Evolutionary conservation across 2,329 filamentous ascomycete genomes (phyloP).

Genomic region (Cytospora piceae): DNA sequence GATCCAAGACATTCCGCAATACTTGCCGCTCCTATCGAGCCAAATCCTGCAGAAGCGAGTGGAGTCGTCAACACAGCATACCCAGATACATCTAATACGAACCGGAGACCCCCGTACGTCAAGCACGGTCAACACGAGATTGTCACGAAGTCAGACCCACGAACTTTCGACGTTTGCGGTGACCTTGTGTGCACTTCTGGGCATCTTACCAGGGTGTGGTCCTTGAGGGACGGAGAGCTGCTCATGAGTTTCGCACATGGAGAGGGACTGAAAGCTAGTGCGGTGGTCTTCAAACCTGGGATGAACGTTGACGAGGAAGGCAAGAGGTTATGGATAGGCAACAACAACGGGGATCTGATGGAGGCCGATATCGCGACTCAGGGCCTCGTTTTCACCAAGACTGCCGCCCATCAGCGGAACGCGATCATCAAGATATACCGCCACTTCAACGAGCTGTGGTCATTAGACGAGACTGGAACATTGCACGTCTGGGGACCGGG

Average conservation of each 20-base stretch:
- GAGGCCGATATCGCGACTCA: slow-evolving; percentile 83
- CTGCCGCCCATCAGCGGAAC: slow-evolving; percentile 73
- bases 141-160: slow-evolving; percentile 81
- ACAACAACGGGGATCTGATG: slow-evolving; percentile 82
- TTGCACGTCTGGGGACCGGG: slow-evolving; percentile 87
- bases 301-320: slow-evolving; percentile 79
- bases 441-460: slow-evolving; percentile 90
- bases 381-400: slow-evolving; percentile 68
- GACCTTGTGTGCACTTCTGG: slow-evolving; percentile 86
- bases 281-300: slow-evolving; percentile 84
- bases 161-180: slow-evolving; percentile 85
- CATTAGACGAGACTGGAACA: slow-evolving; percentile 85
- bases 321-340: slow-evolving; percentile 84
- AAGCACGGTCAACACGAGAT: slow-evolving; percentile 77
- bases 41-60: slow-evolving; percentile 42
- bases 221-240: slow-evolving; percentile 77
- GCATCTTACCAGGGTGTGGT: slow-evolving; percentile 87
- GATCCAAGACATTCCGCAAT: slow-evolving; percentile 42
- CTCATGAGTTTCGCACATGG: slow-evolving; percentile 81
- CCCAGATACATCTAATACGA: slow-evolving; percentile 82
- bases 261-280: slow-evolving; percentile 81
- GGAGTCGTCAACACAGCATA: slow-evolving; percentile 65
- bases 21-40: slow-evolving; percentile 13
- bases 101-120: slow-evolving; percentile 78
- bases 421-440: slow-evolving; percentile 86